Percentiles rank a stretch among this genome's conserved stretches.
These are phyloP conservation scores for Bonia amplexicaulis DNA, from an alignment of 176 grass and related monocot genomes.

Conservation along the genomic window DNA sequence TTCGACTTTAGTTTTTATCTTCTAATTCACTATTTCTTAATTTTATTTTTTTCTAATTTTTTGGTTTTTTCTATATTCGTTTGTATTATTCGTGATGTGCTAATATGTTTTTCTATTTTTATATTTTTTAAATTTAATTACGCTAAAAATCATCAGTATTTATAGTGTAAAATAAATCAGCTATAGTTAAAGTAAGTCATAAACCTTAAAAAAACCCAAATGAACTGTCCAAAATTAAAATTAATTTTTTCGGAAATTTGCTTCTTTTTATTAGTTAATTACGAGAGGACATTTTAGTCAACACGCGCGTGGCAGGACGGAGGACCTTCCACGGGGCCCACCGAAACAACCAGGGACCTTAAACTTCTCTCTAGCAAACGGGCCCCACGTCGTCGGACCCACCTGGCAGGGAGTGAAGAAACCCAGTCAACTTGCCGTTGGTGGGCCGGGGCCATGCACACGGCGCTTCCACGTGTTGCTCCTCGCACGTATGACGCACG, in stretches of 20 bases:
- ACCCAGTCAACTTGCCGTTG: not conserved
- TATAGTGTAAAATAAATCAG: too few relatives aligned
- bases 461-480: not conserved
- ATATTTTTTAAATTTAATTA: too few relatives aligned
- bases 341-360: not conserved
- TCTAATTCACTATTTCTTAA: too few relatives aligned
- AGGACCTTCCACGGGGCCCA: not conserved
- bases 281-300: not conserved
- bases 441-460: not conserved
- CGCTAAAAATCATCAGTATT: accelerated
- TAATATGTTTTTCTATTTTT: too few relatives aligned
- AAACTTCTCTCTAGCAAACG: not conserved
- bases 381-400: not conserved
- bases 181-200: too few relatives aligned
- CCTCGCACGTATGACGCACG: not conserved
- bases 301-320: not conserved
- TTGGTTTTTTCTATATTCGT: too few relatives aligned
- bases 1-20: too few relatives aligned
- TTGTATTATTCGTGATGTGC: too few relatives aligned
- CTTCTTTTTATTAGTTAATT: not conserved
- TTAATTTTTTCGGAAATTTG: not conserved
- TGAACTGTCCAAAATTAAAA: too few relatives aligned
- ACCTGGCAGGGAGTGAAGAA: not conserved
- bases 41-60: too few relatives aligned
- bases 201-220: too few relatives aligned